These are phyloP conservation scores for Suillus weaverae DNA, from an alignment of 768 basidiomycete genomes.

Conservation along the genomic window DNA sequence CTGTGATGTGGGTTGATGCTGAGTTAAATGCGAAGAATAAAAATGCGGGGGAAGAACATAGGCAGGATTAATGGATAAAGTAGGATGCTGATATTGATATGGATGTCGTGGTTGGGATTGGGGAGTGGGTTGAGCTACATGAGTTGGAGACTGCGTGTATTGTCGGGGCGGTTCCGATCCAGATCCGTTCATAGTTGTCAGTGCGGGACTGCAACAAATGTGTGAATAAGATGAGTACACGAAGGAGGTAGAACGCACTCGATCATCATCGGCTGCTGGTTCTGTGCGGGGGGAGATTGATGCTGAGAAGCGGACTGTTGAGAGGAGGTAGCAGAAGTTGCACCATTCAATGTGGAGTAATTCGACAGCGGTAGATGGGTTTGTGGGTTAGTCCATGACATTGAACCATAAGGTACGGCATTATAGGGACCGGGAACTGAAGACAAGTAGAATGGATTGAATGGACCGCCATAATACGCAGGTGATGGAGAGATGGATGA, in stretches of 20 bases:
- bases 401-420: slow-evolving; percentile 52
- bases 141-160: slow-evolving; percentile 45
- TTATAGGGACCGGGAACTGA: slow-evolving; percentile 49
- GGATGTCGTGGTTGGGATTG: slow-evolving; percentile 35
- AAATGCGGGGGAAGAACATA: slow-evolving; percentile 40
- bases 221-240: slow-evolving; percentile 16
- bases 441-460: slow-evolving; percentile 43
- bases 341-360: slow-evolving; percentile 78
- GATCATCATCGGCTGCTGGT: slow-evolving; percentile 54
- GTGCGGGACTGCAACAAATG: slow-evolving; percentile 46
- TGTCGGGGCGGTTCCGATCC: slow-evolving; percentile 44
- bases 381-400: slow-evolving; percentile 44
- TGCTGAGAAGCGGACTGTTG: slow-evolving; percentile 32
- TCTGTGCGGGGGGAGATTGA: slow-evolving; percentile 22
- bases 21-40: slow-evolving; percentile 30
- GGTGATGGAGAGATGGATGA: slow-evolving; percentile 40
- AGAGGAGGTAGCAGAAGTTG: slow-evolving; percentile 47
- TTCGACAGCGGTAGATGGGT: slow-evolving; percentile 60
- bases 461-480: slow-evolving; percentile 41
- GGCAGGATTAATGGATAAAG: slow-evolving; percentile 45
- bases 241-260: slow-evolving; percentile 52
- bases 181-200: slow-evolving; percentile 58
- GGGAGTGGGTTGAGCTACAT: slow-evolving; percentile 36
- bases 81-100: slow-evolving; percentile 42
- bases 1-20: slow-evolving; percentile 27